Percentiles rank a stretch among this genome's conserved stretches.
These are phyloP conservation scores for Sporothrix brunneoviolacea DNA, from an alignment of 2,329 filamentous ascomycete species.

Conservation along the genomic window DNA sequence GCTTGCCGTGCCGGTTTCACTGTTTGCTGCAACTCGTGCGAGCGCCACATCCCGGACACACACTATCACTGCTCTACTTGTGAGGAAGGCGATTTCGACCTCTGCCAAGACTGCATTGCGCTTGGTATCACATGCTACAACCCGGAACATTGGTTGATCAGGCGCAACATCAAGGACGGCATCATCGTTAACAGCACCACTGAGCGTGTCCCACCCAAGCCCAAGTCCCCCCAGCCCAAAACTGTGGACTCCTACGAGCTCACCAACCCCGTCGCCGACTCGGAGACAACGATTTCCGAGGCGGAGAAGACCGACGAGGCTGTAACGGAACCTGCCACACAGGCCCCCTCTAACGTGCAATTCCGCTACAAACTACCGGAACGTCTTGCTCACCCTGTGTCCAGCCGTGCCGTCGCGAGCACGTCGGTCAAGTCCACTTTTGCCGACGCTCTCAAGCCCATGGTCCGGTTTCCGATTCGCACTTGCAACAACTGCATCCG, in stretches of 20 bases:
- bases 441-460: background rate
- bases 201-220: conserved; percentile 66
- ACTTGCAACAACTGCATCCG: conserved; percentile 63
- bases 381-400: too few species aligned
- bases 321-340: background rate
- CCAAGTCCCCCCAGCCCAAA: conserved; percentile 28
- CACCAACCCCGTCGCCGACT: background rate
- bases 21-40: conserved; percentile 92
- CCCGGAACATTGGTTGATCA: conserved; percentile 87
- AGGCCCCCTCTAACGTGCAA: background rate
- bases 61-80: conserved; percentile 96
- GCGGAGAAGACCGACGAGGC: background rate
- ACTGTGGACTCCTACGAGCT: too few species aligned
- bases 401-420: too few species aligned
- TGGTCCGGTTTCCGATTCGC: conserved; percentile 34
- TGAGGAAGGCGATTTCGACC: conserved; percentile 87
- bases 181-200: conserved; percentile 79
- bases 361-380: background rate
- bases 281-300: background rate
- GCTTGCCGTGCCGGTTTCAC: conserved; percentile 46
- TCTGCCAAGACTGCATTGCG: conserved; percentile 75
- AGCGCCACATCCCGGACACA: conserved; percentile 65
- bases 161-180: conserved; percentile 74
- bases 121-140: conserved; percentile 70
- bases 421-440: too few species aligned